Base-by-base conservation (phyloP, 2,329 filamentous ascomycete genomes). In the Alternaria sp. region DNA sequence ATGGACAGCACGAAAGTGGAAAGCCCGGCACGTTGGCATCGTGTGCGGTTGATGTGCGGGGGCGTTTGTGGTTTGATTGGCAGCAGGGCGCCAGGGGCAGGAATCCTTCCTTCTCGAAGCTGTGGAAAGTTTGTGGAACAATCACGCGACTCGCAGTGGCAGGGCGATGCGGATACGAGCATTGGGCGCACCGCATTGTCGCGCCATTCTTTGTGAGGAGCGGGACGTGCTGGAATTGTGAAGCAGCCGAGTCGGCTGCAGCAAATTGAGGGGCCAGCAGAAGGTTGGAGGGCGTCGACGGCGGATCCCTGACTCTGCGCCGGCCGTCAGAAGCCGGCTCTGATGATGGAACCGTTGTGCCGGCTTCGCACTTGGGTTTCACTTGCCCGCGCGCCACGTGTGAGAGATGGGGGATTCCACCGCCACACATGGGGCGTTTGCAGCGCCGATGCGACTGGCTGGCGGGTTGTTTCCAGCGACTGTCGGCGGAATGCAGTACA, bases 311-410 rank as follows among this genome's bases (percentile, higher is more conserved):
- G 64, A 57, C 60, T 51, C 54, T 52, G 65, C 59, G 64, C 70
- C 65, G 70, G 64, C 70, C 65, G 70, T 70, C 65, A 54, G 64
- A 65, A 59, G 61, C 62, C 64, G 68, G 64, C 63, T 61, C 67
- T 66, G 72, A 67, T 71, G 67, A 61, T 66, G 68, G 62, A 61
- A 74, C 74, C 73, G 67, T 57, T 52, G 60, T 61, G 67, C 65
- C 70, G 74, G 74, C 69, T 70, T 68, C 57, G 65, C 63, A 59
- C 61, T 70, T 67, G 55, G 73, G 72, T 76, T 75, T 71, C 69
- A 68, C 62, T 64, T 69, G 60, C 64, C 67, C 65, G 67, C 62
- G 59, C 69, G 70, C 71, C 73, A 73, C 71, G 71, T 75, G 71
- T 68, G 62, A 68, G 68, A 49, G 44, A 59, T 36, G 47, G 47